These are phyloP conservation scores for Meripilus lineatus DNA, from an alignment of 1,284 basidiomycete genomes.

Conservation along the genomic window DNA sequence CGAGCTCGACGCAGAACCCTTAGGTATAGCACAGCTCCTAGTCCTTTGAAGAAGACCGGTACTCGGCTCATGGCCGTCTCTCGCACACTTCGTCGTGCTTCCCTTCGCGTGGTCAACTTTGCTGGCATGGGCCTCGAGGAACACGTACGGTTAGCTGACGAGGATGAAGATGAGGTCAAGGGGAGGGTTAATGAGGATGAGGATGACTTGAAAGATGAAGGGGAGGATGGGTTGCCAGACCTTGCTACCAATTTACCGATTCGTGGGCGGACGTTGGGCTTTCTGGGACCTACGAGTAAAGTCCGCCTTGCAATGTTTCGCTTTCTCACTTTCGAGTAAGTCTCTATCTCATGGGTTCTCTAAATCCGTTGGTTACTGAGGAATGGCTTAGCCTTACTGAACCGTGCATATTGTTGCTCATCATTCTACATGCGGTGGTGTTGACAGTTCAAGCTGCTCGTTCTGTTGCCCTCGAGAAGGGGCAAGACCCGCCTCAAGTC, in stretches of 20 bases:
- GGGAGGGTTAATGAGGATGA: conserved; percentile 23
- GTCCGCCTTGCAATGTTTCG: conserved; percentile 61
- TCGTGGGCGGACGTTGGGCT: conserved; percentile 77
- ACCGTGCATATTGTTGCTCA: conserved; percentile 78
- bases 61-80: conserved; percentile 55
- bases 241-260: conserved; percentile 47
- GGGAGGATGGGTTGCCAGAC: conserved; percentile 38
- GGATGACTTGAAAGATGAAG: conserved; percentile 12
- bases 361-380: conserved; percentile 5
- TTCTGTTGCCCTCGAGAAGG: conserved; percentile 43
- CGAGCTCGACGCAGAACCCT: conserved; percentile 39
- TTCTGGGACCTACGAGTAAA: conserved; percentile 67
- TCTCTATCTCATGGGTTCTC: conserved; percentile 13
- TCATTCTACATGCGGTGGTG: conserved; percentile 81
- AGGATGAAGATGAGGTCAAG: conserved; percentile 29
- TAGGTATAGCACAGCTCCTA: conserved; percentile 47
- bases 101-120: conserved; percentile 80
- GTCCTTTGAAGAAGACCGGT: conserved; percentile 54
- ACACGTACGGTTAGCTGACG: conserved; percentile 50
- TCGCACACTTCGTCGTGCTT: conserved; percentile 62
- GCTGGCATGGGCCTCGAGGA: conserved; percentile 59
- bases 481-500: conserved; percentile 38
- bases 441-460: conserved; percentile 77
- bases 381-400: conserved; percentile 73
- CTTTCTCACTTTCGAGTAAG: conserved; percentile 68